A percentile compares a stretch with the other conserved stretches of the same genome.
Evolutionary conservation across 768 basidiomycete species (phyloP).

Genomic region (Cystobasidium tubakii): DNA sequence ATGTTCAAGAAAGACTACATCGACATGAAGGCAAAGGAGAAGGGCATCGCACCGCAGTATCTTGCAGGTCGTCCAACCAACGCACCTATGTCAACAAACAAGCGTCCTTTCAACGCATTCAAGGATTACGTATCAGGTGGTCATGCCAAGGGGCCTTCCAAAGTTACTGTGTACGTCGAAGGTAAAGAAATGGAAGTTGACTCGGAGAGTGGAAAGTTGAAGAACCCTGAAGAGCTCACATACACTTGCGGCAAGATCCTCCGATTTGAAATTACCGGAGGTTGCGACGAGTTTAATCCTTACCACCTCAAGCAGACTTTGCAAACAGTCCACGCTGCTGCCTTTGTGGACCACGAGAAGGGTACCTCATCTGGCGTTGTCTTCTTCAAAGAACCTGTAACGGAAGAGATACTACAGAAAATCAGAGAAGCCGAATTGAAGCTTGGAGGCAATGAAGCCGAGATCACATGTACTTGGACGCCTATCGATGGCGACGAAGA

Average conservation of each 20-base stretch:
- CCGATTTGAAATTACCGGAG: constrained; percentile 57
- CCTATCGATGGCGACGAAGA: constrained; percentile 42
- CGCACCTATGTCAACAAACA: constrained; percentile 55
- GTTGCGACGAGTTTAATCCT: constrained; percentile 56
- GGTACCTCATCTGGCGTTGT: constrained; percentile 56
- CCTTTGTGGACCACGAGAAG: constrained; percentile 55
- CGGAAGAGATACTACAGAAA: constrained; percentile 64
- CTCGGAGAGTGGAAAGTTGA: constrained; percentile 53
- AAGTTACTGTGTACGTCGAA: constrained; percentile 35
- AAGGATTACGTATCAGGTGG: constrained; percentile 55
- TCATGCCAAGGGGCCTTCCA: constrained; percentile 49
- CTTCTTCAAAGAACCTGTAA: constrained; percentile 61
- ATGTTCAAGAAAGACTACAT: constrained; percentile 90
- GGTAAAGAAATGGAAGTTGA: constrained; percentile 51
- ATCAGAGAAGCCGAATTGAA: constrained; percentile 63
- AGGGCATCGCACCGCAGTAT: constrained; percentile 58
- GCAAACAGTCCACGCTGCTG: constrained; percentile 51
- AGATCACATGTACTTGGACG: constrained; percentile 22
- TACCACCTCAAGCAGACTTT: constrained; percentile 60
- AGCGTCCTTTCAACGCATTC: constrained; percentile 69
- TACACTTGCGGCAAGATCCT: constrained; percentile 57
- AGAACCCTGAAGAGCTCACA: constrained; percentile 53
- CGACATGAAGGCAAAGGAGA: constrained; percentile 93
- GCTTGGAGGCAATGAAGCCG: constrained; percentile 44
- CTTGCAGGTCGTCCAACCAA: constrained; percentile 52